Base-by-base conservation (phyloP, 768 basidiomycete genomes). In the Epithele typhae region DNA sequence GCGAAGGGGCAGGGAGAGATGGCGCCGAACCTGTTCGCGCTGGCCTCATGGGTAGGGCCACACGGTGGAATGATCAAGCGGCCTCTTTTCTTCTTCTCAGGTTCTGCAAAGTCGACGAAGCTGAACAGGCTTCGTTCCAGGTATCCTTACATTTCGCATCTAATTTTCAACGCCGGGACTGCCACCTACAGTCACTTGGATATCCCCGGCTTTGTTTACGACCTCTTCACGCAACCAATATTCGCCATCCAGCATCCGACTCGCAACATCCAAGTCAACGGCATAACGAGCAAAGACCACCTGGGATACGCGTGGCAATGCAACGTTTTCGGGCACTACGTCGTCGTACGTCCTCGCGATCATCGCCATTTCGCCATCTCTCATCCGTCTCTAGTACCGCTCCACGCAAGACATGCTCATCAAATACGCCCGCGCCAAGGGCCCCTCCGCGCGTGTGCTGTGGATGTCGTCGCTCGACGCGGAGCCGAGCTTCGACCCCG, bases 291-390 rank as follows among this genome's bases (percentile, higher is more conserved):
- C 52, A 64, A 66, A 4, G 88, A 93, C 53, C 81, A 83, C 5
- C 65, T 91, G 0, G 91, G 91, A 3, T 84, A 76, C 75, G 77
- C 82, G 6, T 93, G 89, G 87, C 87, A 92, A 59, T 85, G 79
- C 49, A 92, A 92, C 56, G 66, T 91, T 22, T 91, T 92, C 46
- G 81, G 84, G 0, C 89, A 92, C 63, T 92, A 84, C 59, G 74
- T 74, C 23, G 65, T 93, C 54, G 90, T 92, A 58, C 45, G 84
- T 74, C 4, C 36, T 12, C 18, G 19, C 18, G 39, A 18, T 37
- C 33, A 7, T 39, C 23, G 14, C 11, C 21, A 24, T 21, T 22
- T 25, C 25, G 22, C 10, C 37, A 32, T 40, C 40, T 21, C 33
- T 46, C 37, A 19, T 44, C 51, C n/a, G 46, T 49, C n/a, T 37